Evolutionary conservation across 148 eudicot genomes (phyloP), one percentile per base, ranked within the genome.

Genomic region (Persicaria maculosa): DNA sequence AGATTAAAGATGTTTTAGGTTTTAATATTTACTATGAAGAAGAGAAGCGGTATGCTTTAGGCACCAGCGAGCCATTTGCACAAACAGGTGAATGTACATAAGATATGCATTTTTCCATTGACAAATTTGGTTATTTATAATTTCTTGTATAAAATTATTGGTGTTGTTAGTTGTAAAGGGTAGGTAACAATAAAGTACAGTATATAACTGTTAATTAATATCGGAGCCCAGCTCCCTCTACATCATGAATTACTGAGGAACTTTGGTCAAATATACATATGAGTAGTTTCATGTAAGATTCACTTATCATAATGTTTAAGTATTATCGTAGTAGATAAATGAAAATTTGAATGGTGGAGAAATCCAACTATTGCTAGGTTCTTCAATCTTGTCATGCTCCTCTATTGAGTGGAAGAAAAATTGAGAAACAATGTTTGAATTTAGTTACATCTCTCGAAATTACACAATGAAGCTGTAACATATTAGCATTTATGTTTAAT

Each of bases 11-110:
- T 77, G 84, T 89, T 67, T 84, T 94, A 81, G 98, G 97, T 76
- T 94, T 94, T 72, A 90, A 90, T 76, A 71, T 74, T 55, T 94
- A 94, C 75, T 94, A 94, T 78, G 93, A 90, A 76, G 97, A 94
- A 83, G 97, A 91, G 85, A 92, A 85, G 79, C 89, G 64, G 44
- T 94, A 94, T 83, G 81, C 83, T 74, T 74, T 84, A 44, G 75
- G 72, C 19, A 74, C 74, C 55, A 73, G 74, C 67, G 85, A 79
- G 79, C 44, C 77, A 62, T 77, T 81, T 82, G 70, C 80, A 15
- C 80, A 74, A 31, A 77, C 68, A 88, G 97, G 98, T 91, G 72
- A 59, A 82, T 74, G 31, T 44, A 72, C 15, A 65, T 36, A 40
- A 65, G 19, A 36, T 14, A 7, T 2, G 47, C 70, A 65, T 65